Conservation (phyloP, 2,329 filamentous ascomycete species). For the Trichophyton benhamiae region DNA sequence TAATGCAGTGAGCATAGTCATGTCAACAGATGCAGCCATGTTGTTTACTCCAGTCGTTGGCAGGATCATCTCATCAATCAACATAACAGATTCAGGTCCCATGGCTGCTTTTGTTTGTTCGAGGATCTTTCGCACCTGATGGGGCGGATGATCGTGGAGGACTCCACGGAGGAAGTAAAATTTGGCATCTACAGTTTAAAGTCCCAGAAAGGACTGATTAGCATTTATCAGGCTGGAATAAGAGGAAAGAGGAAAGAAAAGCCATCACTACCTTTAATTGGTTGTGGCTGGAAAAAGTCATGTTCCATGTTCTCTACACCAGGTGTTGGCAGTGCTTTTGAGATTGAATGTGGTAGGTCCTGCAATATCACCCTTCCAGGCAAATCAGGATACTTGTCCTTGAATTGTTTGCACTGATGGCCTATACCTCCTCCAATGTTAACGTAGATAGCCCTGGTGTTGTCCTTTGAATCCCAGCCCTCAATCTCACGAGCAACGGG, state of each 20-base stretch:
- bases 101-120: background rate
- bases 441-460: conserved; percentile 23
- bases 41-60: background rate
- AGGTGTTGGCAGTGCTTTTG: conserved; percentile 16
- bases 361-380: conserved; percentile 30
- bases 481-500: background rate
- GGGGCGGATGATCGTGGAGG: background rate
- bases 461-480: background rate
- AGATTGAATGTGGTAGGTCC: conserved; percentile 27
- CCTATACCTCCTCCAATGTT: conserved; percentile 33
- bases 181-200: background rate
- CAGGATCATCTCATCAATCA: background rate
- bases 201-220: background rate
- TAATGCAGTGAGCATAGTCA: background rate
- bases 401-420: conserved; percentile 28
- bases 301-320: conserved; percentile 21
- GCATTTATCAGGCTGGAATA: too few relatives aligned
- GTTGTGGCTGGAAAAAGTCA: conserved; percentile 21
- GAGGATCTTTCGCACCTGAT: background rate
- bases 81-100: background rate
- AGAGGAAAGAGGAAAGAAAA: background rate
- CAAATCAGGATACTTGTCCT: conserved; percentile 22
- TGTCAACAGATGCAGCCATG: background rate
- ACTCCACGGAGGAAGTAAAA: background rate
- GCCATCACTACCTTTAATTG: conserved; percentile 16